phyloP scores from a whole-genome alignment of 495 filamentous ascomycete species.

The Aspergillus nidulans region DNA sequence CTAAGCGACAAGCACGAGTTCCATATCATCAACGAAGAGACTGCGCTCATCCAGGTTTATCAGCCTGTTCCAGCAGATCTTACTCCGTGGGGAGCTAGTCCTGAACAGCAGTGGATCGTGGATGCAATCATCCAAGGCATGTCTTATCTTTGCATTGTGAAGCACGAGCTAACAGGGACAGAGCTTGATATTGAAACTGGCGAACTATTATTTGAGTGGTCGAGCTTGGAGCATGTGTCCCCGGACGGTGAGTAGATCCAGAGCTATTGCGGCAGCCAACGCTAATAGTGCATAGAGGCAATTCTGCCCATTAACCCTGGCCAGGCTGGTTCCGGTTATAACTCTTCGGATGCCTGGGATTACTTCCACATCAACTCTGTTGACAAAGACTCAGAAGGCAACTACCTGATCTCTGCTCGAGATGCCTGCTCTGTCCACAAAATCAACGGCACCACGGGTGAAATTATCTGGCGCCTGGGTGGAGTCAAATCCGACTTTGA shows the following conservation, averaged over 20 bases:
- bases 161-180: conserved; percentile 1
- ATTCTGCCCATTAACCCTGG: conserved; percentile 49
- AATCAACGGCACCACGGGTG: conserved; percentile 52
- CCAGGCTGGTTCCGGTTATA: conserved; percentile 47
- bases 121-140: conserved; percentile 40
- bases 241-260: conserved; percentile 34
- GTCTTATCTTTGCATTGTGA: not conserved
- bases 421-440: conserved; percentile 51
- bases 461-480: conserved; percentile 53
- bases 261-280: not conserved
- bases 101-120: conserved; percentile 41
- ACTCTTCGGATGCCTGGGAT: conserved; percentile 40
- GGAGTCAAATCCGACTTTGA: conserved; percentile 43
- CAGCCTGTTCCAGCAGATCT: conserved; percentile 35
- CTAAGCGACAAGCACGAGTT: conserved; percentile 53
- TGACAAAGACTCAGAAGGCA: conserved; percentile 37
- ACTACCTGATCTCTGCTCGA: conserved; percentile 55
- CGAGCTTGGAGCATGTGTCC: conserved; percentile 35
- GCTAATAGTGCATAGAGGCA: conserved; percentile 30
- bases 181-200: conserved; percentile 38
- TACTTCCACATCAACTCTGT: conserved; percentile 40
- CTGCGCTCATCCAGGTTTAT: conserved; percentile 39
- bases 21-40: conserved; percentile 41
- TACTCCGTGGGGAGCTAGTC: conserved; percentile 30
- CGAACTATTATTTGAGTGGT: conserved; percentile 40